Percentiles rank a stretch among this genome's conserved stretches.
phyloP scores from a whole-genome alignment of 352 stramenopile species.

The Peronospora farinosa region DNA sequence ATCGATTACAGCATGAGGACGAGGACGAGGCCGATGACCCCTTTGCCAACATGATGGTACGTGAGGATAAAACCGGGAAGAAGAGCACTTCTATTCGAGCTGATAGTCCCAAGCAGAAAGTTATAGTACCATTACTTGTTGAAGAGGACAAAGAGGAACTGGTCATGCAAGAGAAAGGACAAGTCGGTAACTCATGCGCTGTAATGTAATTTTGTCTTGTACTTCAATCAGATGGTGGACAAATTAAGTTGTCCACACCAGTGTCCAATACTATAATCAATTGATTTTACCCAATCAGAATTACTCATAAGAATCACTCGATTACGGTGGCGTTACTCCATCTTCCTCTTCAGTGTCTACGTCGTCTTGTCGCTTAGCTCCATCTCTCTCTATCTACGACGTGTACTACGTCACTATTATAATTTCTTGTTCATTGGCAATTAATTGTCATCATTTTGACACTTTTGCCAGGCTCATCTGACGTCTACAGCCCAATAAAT shows the following conservation, averaged over 20 bases:
- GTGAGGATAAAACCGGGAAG: no score
- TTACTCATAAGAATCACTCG: slow-evolving; percentile 13
- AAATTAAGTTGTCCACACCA: slow-evolving; percentile 3
- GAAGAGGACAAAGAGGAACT: slow-evolving; percentile 9
- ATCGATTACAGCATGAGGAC: slow-evolving; percentile 36
- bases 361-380: slow-evolving; percentile 2
- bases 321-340: slow-evolving; percentile 26
- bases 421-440: slow-evolving; percentile 1
- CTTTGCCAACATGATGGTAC: slow-evolving; percentile 23
- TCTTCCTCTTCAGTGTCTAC: neutral
- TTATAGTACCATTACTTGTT: neutral
- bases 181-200: slow-evolving; percentile 11
- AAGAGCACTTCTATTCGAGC: neutral
- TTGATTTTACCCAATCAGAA: slow-evolving; percentile 27
- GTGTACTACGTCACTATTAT: neutral
- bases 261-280: slow-evolving; percentile 8
- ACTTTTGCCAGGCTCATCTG: neutral
- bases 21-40: slow-evolving; percentile 24
- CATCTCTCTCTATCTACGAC: slow-evolving; percentile 3
- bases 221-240: slow-evolving; percentile 13
- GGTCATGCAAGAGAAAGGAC: no score
- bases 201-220: slow-evolving; percentile 22
- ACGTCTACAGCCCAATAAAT: slow-evolving; percentile 10
- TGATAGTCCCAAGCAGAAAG: slow-evolving; percentile 6
- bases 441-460: neutral